Base-by-base conservation (phyloP, 495 filamentous ascomycete species). In the Lophiostoma macrostomum region DNA sequence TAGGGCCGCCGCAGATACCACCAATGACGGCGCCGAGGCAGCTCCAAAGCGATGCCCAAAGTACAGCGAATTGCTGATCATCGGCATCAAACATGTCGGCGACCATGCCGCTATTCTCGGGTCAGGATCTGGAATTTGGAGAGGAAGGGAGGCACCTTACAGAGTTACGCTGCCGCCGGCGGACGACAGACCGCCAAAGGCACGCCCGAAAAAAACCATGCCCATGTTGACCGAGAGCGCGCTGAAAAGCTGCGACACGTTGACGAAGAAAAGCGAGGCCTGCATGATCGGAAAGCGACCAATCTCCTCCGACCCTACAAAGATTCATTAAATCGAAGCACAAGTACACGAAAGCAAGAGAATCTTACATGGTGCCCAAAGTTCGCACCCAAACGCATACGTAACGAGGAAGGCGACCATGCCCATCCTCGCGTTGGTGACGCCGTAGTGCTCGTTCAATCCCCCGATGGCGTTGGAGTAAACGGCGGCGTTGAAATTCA, bases 401-500 rank as follows among this genome's bases (percentile, higher is more conserved):
- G 78, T 66, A 31, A 90, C 71, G 25, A 91, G 73, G 71, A 88
- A 90, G 35, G 86, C 76, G 56, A 80, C 78, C 35, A 84, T 81
- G 24, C 85, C 85, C 20, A 76, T 68, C 24, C 85, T 76, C 1
- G 83, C 86, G 0, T 73, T 69, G 57, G 76, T 82, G 53, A 90
- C 78, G 14, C 71, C 40, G 66, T 86, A 89, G 19, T 85, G 65
- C 34, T 80, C 66, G 1, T 78, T 72, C 45, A 91, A 76, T 2
- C 77, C 78, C 0, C 58, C 59, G n/a, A 88, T 67, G 7, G 78
- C 85, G 60, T 85, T 86, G 31, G 80, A 74, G 67, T 87, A 89
- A 13, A 88, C 74, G 31, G 80, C 81, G 11, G 82, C 83, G 72
- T 89, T 90, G 74, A 90, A 86, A 73, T 91, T 91, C 86, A 89